Base-by-base conservation (phyloP, 441 rosid genomes). In the Pelargonium hybrid region DNA sequence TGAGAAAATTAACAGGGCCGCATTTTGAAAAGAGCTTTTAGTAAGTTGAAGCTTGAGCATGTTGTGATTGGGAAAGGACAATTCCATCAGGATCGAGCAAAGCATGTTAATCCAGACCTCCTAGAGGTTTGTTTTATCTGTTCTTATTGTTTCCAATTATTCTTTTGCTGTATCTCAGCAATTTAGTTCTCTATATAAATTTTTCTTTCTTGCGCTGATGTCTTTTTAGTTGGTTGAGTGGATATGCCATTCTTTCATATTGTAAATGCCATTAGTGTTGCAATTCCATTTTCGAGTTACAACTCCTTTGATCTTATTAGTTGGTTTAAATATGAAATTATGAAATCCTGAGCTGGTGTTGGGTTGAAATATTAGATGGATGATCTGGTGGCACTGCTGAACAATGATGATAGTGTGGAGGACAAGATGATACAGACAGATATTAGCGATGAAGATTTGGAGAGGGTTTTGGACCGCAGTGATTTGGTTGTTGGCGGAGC, bases 21-120 rank as follows among this genome's bases (percentile, higher is more conserved):
- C 68, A 70, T 95, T 48, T 67, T 95, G 84, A 95, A 90, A 82
- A 87, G 96, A 75, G 99, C 99, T 25, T 89, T 73, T 68, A 82
- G 92, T 74, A 92, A 95, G 87, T 82, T 95, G 82, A 95, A 89
- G 87, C 86, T 95, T 72, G 99, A 92, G 87, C 97, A 92, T 70
- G 96, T 92, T 67, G 98, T 95, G 76, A 95, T 95, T 39, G 98
- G 80, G 8, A 89, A 85, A 80, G 99, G 97, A 61, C 90, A 92
- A 74, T 95, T 95, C 82, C 96, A 92, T 78, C 99, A 90, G 80
- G 99, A 90, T 68, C 81, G 88, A 59, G 70, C 78, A 68, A 89
- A 84, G 75, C 74, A 88, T 34, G 78, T 63, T 4, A 15, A 18
- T 69, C 25, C 68, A 0, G 66, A 81, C 47, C 52, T 29, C 73